A percentile compares a stretch with the other conserved stretches of the same genome.
Evolutionary conservation across 2,329 filamentous ascomycete genomes (phyloP).

Genomic region (Phialophora verrucosa): DNA sequence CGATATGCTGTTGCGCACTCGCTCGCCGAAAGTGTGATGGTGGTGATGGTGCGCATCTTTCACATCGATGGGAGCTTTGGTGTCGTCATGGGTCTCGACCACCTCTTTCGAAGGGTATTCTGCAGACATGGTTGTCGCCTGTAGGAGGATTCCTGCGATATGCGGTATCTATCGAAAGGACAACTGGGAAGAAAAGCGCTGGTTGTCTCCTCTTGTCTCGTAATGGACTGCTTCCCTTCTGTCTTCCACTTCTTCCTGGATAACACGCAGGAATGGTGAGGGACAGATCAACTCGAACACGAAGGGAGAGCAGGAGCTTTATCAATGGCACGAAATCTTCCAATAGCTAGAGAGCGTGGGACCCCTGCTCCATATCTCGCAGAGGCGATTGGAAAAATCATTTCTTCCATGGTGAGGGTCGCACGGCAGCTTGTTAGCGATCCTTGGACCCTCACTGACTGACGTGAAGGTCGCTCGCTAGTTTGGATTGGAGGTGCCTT

Average conservation of each 20-base stretch:
- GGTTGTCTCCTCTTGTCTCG: neutral
- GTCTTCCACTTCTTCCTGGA: neutral
- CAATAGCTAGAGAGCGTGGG: neutral
- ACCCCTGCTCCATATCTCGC: constrained; percentile 3
- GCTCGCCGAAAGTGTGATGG: constrained; percentile 17
- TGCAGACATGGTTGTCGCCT: constrained; percentile 16
- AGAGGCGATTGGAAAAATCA: neutral
- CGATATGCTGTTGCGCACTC: constrained; percentile 34
- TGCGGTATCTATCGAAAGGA: neutral
- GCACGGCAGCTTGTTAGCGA: neutral
- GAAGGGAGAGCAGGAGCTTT: constrained; percentile 14
- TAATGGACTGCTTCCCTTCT: neutral
- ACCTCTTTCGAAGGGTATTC: constrained; percentile 22
- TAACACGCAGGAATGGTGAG: neutral
- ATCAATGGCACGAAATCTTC: neutral
- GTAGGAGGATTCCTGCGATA: neutral
- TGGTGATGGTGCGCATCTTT: constrained; percentile 18
- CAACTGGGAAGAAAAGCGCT: neutral
- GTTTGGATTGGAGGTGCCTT: neutral
- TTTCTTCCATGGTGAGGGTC: neutral
- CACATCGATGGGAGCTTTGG: neutral
- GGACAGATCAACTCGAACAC: neutral
- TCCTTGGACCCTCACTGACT: neutral
- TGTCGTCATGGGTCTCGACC: constrained; percentile 7
- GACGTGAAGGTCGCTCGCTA: constrained; percentile 8